phyloP scores from a whole-genome alignment of 2,329 filamentous ascomycete genomes.

The Diaporthe sp. region DNA sequence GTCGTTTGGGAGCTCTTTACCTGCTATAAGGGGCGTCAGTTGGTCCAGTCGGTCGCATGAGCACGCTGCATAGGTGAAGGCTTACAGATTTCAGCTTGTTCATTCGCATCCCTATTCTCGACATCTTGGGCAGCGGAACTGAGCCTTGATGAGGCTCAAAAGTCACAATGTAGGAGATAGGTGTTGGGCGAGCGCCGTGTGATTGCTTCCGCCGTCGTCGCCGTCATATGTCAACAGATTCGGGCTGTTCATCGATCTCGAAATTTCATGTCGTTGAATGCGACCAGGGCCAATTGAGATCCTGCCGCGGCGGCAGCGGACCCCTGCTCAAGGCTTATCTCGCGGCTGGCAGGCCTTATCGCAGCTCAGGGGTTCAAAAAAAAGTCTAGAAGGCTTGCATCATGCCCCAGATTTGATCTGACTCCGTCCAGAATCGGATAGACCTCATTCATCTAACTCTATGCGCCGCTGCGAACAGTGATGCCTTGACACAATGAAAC shows the following conservation, averaged over 20 bases:
- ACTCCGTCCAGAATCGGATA: background rate
- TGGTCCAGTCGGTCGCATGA: conserved; percentile 33
- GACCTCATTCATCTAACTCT: background rate
- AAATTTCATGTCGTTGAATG: conserved; percentile 36
- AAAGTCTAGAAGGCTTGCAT: conserved; percentile 8
- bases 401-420: background rate
- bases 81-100: conserved; percentile 80
- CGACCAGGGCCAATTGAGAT: conserved; percentile 28
- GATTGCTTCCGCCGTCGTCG: background rate
- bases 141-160: conserved; percentile 35
- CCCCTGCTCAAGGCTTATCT: conserved; percentile 29
- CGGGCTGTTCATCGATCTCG: conserved; percentile 18
- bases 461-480: background rate
- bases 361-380: conserved; percentile 15
- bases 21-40: conserved; percentile 55
- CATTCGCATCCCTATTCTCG: conserved; percentile 75
- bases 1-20: conserved; percentile 51
- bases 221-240: background rate
- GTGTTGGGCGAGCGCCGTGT: conserved; percentile 13
- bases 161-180: background rate
- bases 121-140: conserved; percentile 49
- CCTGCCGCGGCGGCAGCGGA: conserved; percentile 33
- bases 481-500: conserved; percentile 35
- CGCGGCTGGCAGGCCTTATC: conserved; percentile 37
- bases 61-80: conserved; percentile 44